These are phyloP conservation scores for Pulveroboletus ravenelii DNA, from an alignment of 768 basidiomycete genomes.

Conservation along the genomic window DNA sequence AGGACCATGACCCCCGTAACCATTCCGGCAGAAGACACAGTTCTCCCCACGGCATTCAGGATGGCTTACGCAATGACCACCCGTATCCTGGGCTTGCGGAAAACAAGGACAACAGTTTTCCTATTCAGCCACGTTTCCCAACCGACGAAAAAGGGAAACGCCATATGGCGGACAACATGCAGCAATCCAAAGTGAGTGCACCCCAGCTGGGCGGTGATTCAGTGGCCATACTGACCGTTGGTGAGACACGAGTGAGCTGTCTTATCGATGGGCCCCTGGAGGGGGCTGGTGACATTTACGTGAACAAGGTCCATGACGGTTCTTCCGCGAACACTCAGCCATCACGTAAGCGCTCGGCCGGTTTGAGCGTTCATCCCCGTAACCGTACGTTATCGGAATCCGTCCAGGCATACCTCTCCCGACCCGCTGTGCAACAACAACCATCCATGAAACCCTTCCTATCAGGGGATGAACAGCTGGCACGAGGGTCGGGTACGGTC, in stretches of 20 bases:
- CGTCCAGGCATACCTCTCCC: conserved; percentile 43
- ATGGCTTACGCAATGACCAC: neutral
- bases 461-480: neutral
- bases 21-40: neutral
- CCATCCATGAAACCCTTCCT: neutral
- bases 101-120: neutral
- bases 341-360: conserved; percentile 20
- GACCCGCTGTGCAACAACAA: conserved; percentile 1
- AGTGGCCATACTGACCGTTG: neutral
- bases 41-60: neutral
- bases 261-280: neutral
- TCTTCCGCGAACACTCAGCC: conserved; percentile 14
- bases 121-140: neutral
- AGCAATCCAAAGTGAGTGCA: neutral
- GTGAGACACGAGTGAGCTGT: neutral
- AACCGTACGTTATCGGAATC: conserved; percentile 43
- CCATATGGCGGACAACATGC: neutral
- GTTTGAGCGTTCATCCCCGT: conserved; percentile 21
- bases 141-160: conserved; percentile 9
- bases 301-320: conserved; percentile 5
- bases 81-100: neutral
- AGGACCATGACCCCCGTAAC: neutral
- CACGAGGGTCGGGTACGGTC: neutral
- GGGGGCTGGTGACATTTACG: conserved; percentile 2
- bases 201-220: conserved; percentile 1